phyloP scores from a whole-genome alignment of 1,284 basidiomycete genomes.

The Leccinum huronense region DNA sequence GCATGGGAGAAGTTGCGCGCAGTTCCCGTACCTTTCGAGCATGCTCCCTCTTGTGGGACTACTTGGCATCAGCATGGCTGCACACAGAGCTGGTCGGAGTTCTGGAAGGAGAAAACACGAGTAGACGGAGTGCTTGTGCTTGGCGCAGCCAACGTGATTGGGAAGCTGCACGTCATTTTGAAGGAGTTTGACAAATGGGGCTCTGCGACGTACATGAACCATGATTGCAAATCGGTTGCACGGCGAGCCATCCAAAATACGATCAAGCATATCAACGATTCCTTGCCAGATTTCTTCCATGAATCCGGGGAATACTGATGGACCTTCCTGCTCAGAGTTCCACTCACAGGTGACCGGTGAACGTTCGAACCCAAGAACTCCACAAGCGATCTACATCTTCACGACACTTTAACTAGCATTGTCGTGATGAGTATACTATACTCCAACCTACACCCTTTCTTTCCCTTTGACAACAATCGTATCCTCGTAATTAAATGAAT shows the following conservation, averaged over 20 bases:
- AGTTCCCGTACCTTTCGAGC: constrained; percentile 55
- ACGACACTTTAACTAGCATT: background rate
- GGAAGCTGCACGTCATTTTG: constrained; percentile 55
- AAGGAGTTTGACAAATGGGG: constrained; percentile 67
- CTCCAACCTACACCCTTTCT: constrained; percentile 19
- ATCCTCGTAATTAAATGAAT: constrained; percentile 27
- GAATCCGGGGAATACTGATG: constrained; percentile 37
- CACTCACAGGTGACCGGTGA: background rate
- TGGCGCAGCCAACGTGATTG: constrained; percentile 60
- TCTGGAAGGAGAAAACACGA: constrained; percentile 67
- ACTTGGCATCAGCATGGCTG: constrained; percentile 70
- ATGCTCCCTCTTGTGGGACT: constrained; percentile 56
- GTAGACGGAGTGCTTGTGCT: constrained; percentile 55
- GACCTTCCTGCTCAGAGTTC: no score
- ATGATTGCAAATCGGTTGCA: constrained; percentile 59
- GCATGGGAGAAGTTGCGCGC: constrained; percentile 61
- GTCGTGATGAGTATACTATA: background rate
- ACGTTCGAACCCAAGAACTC: background rate
- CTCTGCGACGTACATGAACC: constrained; percentile 69
- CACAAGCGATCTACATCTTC: background rate
- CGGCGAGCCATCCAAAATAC: constrained; percentile 52
- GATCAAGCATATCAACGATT: constrained; percentile 54
- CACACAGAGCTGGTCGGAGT: constrained; percentile 62
- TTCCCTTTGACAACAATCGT: constrained; percentile 31
- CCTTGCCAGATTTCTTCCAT: constrained; percentile 57